Base-by-base conservation (phyloP, 2,329 filamentous ascomycete genomes). In the Cladophialophora bantiana region DNA sequence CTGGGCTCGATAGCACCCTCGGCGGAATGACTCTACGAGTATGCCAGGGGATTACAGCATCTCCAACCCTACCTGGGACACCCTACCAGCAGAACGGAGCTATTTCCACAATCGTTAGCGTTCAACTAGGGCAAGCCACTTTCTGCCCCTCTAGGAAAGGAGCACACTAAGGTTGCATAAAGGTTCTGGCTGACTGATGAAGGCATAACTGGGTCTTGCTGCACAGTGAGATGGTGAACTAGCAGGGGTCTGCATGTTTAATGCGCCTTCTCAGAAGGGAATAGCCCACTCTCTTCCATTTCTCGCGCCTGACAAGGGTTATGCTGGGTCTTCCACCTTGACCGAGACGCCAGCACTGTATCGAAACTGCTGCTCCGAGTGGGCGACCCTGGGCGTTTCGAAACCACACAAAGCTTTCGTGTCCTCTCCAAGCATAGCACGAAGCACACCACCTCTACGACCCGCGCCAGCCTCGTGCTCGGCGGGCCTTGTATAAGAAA, bases 241-340 rank as follows among this genome's bases (percentile, higher is more conserved):
- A 59, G 62, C 66, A 60, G 36, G 61, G 45, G 45, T 10, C 3
- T 50, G 45, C 45, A 50, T 20, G 59, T 52, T 31, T 65, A 68
- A 64, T 68, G 66, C 66, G 66, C 66, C 66, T 68, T 31, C 66
- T 64, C 38, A 18, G 35, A 56, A 35, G 31, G 66, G 66, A 15
- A 40, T 64, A 66, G 66, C 42, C 15, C 36, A 9, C 2, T 20
- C 45, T 38, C 34, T 20, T 53, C 59, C 59, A 35, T 50, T 34
- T 50, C 45, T 34, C 59, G 32, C 55, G n/a, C 45, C 12, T 13
- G 38, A 56, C 57, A 31, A 48, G 57, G 57, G 35, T 59, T 18
- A 12, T 58, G 50, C 54, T 42, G 48, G 45, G 7, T 31, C 35
- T 59, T 20, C 38, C 57, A 59, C 18, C 35, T 34, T 42, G 34